Evolutionary conservation across 2,329 filamentous ascomycete genomes (phyloP).

Genomic region (Neopestalotiopsis sp.): DNA sequence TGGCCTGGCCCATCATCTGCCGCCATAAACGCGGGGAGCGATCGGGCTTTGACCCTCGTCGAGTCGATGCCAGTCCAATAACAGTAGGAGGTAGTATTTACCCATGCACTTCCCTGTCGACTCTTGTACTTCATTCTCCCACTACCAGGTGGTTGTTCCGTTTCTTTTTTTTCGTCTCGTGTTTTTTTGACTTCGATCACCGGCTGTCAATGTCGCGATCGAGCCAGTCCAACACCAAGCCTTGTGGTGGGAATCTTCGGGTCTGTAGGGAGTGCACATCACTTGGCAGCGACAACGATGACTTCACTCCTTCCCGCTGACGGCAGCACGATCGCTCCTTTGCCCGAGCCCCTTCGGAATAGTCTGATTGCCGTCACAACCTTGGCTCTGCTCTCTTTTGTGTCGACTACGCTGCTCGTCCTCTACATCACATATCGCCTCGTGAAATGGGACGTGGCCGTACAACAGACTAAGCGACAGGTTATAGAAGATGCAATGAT

Average conservation of each 20-base stretch:
- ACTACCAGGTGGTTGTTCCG: not conserved
- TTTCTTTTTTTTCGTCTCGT: conserved; percentile 5
- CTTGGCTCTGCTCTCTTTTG: conserved; percentile 9
- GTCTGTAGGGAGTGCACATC: not conserved
- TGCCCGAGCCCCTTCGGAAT: conserved; percentile 2
- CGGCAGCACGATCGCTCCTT: conserved; percentile 13
- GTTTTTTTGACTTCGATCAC: not conserved
- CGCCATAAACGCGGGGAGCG: conserved; percentile 5
- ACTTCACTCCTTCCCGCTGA: conserved; percentile 2
- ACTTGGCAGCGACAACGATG: not conserved
- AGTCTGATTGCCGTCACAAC: conserved; percentile 15
- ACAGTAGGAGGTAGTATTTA: not conserved
- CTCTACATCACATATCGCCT: conserved; percentile 15
- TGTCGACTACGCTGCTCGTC: conserved; percentile 13
- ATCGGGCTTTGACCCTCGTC: conserved; percentile 6
- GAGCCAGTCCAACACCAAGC: not conserved
- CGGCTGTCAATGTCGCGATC: not conserved
- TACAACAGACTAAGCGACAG: not conserved
- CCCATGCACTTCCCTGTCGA: not conserved
- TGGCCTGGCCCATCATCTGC: not conserved
- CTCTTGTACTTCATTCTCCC: not conserved
- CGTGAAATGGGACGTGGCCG: conserved; percentile 6
- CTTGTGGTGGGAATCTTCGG: not conserved
- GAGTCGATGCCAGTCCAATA: not conserved
- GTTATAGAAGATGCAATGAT: not conserved